Base-by-base conservation (phyloP, 164 flowering plant genomes). In the Aristolochia californica region DNA sequence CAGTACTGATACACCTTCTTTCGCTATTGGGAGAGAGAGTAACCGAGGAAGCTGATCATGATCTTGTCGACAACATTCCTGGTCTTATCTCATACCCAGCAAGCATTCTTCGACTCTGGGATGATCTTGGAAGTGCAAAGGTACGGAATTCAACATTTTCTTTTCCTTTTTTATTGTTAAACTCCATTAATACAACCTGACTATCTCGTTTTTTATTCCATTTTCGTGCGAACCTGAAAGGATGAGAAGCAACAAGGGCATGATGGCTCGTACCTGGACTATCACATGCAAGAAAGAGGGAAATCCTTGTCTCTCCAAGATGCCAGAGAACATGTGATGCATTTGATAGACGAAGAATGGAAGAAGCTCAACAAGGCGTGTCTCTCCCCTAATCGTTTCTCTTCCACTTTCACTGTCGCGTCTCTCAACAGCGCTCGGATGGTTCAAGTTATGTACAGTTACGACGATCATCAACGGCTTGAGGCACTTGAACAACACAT, bases 201-300 rank as follows among this genome's bases (percentile, higher is more conserved):
- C n/a, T n/a, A n/a, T n/a, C n/a, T n/a, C n/a, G n/a, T n/a, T n/a
- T n/a, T n/a, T n/a, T n/a, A n/a, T n/a, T n/a, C n/a, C n/a, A n/a
- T n/a, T n/a, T n/a, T n/a, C 18, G 10, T 48, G 22, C 10, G 15
- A 28, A 34, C 10, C 10, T 34, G 27, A 27, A 25, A 81, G 84
- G 86, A 83, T 63, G 90, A 81, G 67, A 67, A 77, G 43, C 84
- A 80, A 67, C 71, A 73, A 1, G 90, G 84, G 0, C 5, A 68
- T 16, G 90, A 84, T 51, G 86, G 84, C 2, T 83, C 90, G 0
- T 83, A 77, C 58, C 43, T 79, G 15, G 77, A 73, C 0, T 82
- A 62, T 56, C 74, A 73, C 68, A 61, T 79, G 72, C 74, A 68
- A 22, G 75, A 77, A 53, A 22, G 69, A 20, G 20, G 53, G 58